phyloP scores from a whole-genome alignment of 495 filamentous ascomycete genomes.

The Schizothecium vesticola region DNA sequence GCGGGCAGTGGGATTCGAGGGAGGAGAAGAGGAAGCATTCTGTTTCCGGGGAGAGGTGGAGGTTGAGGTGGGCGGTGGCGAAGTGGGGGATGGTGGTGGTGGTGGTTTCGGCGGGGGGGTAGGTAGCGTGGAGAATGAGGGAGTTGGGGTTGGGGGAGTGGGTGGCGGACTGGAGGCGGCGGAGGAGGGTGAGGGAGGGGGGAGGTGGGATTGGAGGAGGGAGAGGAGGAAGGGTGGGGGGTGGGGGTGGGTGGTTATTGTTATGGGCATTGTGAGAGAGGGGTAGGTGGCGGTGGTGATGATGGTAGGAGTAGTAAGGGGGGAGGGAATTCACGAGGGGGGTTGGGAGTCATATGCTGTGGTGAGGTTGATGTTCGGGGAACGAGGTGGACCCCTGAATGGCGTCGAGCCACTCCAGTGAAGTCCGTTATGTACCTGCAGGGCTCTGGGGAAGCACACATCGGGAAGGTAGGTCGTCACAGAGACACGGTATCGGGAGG shows the following conservation, averaged over 20 bases:
- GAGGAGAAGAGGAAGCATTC: slow-evolving; percentile 57
- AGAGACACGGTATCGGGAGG: background rate
- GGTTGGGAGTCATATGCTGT: background rate
- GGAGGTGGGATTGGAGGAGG: slow-evolving; percentile 45
- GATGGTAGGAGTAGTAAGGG: background rate
- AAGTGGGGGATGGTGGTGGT: slow-evolving; percentile 20
- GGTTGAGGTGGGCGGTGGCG: slow-evolving; percentile 54
- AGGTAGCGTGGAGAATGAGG: slow-evolving; percentile 33
- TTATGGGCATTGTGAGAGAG: background rate
- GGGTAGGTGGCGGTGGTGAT: background rate
- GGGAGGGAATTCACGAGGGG: too few species aligned
- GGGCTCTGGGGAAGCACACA: background rate
- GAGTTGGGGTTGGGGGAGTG: slow-evolving; percentile 31
- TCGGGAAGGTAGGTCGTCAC: background rate
- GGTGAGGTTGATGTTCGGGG: background rate
- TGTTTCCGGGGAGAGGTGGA: slow-evolving; percentile 53
- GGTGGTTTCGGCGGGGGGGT: slow-evolving; percentile 23
- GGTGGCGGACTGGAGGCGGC: slow-evolving; percentile 53
- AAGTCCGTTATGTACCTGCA: background rate
- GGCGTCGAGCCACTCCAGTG: background rate
- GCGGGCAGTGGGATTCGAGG: slow-evolving; percentile 32
- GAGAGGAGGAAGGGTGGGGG: slow-evolving; percentile 35
- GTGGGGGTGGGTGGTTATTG: slow-evolving; percentile 19
- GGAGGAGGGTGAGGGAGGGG: slow-evolving; percentile 52
- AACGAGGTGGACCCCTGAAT: background rate